A percentile compares a stretch with the other conserved stretches of the same genome.
Evolutionary conservation across 352 stramenopile species (phyloP).

Genomic region (Globisporangium cystogenes): DNA sequence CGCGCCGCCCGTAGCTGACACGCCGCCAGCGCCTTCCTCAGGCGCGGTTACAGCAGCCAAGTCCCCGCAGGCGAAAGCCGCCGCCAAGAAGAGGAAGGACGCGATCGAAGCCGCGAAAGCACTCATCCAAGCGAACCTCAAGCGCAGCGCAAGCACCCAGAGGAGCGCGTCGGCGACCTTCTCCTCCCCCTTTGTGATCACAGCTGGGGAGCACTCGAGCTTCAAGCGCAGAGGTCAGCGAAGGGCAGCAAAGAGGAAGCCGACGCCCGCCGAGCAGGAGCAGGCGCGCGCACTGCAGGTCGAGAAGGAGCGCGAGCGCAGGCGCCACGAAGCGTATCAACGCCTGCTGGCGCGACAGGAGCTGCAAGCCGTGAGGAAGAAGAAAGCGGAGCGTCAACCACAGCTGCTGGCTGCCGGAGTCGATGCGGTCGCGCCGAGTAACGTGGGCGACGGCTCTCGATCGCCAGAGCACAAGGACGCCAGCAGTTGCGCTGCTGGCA

Average conservation of each 20-base stretch:
- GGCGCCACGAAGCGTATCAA: conserved; percentile 50
- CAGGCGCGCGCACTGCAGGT: conserved; percentile 13
- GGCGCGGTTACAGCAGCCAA: background rate
- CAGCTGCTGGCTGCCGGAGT: background rate
- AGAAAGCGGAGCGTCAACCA: background rate
- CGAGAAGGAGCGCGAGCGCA: conserved; percentile 41
- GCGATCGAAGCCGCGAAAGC: conserved; percentile 27
- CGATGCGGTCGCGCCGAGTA: too few species aligned
- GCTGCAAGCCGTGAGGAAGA: conserved; percentile 32
- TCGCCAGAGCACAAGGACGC: background rate
- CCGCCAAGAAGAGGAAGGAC: conserved; percentile 21
- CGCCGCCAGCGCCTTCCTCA: background rate
- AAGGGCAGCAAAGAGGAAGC: conserved; percentile 16
- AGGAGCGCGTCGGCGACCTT: conserved; percentile 3
- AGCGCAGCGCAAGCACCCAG: conserved; percentile 1
- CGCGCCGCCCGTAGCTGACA: background rate
- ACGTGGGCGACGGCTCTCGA: too few species aligned
- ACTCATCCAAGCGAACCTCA: conserved; percentile 24
- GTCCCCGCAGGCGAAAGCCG: conserved; percentile 2
- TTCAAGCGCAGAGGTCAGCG: conserved; percentile 23
- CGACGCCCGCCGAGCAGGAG: conserved; percentile 24
- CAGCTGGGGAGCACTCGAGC: conserved; percentile 20
- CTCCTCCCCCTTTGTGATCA: conserved; percentile 36
- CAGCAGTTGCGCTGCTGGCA: conserved; percentile 3
- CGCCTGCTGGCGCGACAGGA: conserved; percentile 50